A percentile compares a stretch with the other conserved stretches of the same genome.
These are phyloP conservation scores for Phyllosticta citribraziliensis DNA, from an alignment of 2,329 filamentous ascomycete genomes.

Conservation along the genomic window DNA sequence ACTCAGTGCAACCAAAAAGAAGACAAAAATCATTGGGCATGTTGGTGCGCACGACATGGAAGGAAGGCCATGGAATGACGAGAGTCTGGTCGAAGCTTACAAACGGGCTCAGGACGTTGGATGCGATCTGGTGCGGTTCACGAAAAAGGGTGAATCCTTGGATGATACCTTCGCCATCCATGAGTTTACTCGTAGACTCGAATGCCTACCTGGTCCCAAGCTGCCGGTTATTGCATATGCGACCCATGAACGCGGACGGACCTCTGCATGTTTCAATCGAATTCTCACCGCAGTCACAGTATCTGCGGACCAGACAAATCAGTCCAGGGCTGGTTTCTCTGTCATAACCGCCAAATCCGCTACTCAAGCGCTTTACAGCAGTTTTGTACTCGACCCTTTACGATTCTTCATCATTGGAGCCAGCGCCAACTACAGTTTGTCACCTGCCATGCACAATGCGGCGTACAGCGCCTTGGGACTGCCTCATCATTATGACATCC, in stretches of 20 bases:
- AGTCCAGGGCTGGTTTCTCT: conserved; percentile 25
- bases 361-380: conserved; percentile 55
- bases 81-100: conserved; percentile 48
- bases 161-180: conserved; percentile 55
- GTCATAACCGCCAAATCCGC: conserved; percentile 53
- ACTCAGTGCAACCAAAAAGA: conserved; percentile 43
- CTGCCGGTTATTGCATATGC: conserved; percentile 56
- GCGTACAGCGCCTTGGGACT: conserved; percentile 59
- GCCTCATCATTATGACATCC: conserved; percentile 56
- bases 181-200: conserved; percentile 43
- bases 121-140: conserved; percentile 54
- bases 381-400: conserved; percentile 58
- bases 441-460: conserved; percentile 67
- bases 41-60: conserved; percentile 35
- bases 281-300: conserved; percentile 53
- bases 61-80: conserved; percentile 46
- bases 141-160: conserved; percentile 46
- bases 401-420: conserved; percentile 67
- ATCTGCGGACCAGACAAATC: not conserved
- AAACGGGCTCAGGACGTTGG: conserved; percentile 46
- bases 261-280: conserved; percentile 57
- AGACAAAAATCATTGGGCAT: conserved; percentile 53
- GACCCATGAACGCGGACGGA: conserved; percentile 51
- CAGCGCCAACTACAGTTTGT: conserved; percentile 61
- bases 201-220: conserved; percentile 31